Evolutionary conservation across 768 basidiomycete genomes (phyloP), one percentile per base, ranked within the genome.

Genomic region (Leucosporidium scottii): DNA sequence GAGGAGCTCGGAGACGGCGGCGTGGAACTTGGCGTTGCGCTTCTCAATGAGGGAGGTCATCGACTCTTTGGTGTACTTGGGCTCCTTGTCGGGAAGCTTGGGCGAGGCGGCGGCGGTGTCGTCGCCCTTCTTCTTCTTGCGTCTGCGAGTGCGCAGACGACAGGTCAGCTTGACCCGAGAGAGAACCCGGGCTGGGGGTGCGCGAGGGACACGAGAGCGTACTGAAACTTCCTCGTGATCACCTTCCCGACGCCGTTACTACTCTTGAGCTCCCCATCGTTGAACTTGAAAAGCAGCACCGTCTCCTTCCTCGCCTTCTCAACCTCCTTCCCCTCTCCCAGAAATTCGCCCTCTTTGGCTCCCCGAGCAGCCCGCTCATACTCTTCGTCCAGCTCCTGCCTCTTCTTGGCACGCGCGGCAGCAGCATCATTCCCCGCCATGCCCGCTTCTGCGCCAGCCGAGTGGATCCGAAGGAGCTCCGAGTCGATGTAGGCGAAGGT

Each of bases 401-500:
- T 28, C 25, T 81, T 78, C 36, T 66, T 64, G 15, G 50, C 48
- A 25, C 36, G 18, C 1, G 62, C 62, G 13, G 75, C 65, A 23
- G 34, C 56, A 12, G 64, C 65, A 44, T 31, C 60, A 15, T 44
- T 44, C 23, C 59, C 59, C 61, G 76, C 47, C 75, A 75, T 44
- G 23, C 59, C 59, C 60, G 76, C 47, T 76, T 76, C 48, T 72
- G 69, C 27, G 47, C 81, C 77, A 9, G 75, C 74, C 15, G 71
- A 71, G 62, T 87, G 82, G 62, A 87, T 81, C 60, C 83, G 83
- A 18, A 89, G 77, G 55, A 88, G 83, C 56, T 83, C 81, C 36
- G 80, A 78, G 63, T 88, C 85, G 69, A 87, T 86, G 75, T 92
- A 93, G 10, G 90, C 86, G 73, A 93, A 93, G 61, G 83, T 86